Conservation (phyloP, 2,329 filamentous ascomycete genomes). For the Microsporum audouinii region DNA sequence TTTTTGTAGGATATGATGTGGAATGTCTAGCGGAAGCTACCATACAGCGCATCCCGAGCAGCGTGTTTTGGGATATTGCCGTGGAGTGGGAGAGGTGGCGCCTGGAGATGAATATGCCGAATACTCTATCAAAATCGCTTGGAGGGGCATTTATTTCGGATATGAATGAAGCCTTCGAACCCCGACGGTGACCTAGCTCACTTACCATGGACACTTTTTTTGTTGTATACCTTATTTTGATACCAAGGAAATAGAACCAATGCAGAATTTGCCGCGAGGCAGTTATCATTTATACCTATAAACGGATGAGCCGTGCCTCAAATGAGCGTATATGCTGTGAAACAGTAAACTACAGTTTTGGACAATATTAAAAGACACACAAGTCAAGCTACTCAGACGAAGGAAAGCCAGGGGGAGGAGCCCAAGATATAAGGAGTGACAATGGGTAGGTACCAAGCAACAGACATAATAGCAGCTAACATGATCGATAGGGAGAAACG, state of each 20-base stretch:
- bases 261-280: background rate
- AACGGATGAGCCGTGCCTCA: background rate
- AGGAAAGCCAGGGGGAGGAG: background rate
- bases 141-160: background rate
- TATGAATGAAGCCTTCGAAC: background rate
- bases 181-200: background rate
- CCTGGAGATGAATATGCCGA: constrained; percentile 14
- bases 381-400: background rate
- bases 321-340: background rate
- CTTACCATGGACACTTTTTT: background rate
- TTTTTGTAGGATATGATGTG: constrained; percentile 11
- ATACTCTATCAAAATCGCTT: background rate
- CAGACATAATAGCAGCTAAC: background rate
- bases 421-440: background rate
- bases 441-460: background rate
- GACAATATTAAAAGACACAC: background rate
- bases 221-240: background rate
- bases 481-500: background rate
- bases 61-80: constrained; percentile 26
- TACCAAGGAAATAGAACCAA: background rate
- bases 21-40: constrained; percentile 18
- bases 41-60: constrained; percentile 21
- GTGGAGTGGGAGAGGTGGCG: constrained; percentile 27
- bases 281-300: background rate
- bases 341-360: background rate